phyloP scores from a whole-genome alignment of 768 basidiomycete genomes.

The Phlebiopsis gigantea region DNA sequence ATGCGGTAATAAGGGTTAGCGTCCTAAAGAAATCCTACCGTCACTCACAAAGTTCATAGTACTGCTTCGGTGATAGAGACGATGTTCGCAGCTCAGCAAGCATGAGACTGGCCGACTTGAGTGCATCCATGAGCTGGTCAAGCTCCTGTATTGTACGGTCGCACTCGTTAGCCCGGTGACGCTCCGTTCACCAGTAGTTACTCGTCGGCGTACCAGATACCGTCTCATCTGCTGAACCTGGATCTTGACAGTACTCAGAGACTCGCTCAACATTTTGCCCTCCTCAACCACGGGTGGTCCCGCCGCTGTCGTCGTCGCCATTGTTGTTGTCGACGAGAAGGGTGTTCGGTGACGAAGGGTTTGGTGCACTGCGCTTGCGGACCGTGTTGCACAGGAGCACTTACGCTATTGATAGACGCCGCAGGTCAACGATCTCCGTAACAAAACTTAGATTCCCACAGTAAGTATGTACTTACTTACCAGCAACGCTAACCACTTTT shows the following conservation, averaged over 20 bases:
- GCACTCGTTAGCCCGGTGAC: background rate
- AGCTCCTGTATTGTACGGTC: conserved; percentile 54
- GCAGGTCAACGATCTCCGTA: background rate
- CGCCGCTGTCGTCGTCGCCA: conserved; percentile 14
- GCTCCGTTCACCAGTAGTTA: background rate
- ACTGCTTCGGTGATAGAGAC: conserved; percentile 92
- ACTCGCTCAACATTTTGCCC: conserved; percentile 82
- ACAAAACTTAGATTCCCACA: background rate
- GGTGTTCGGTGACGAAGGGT: background rate
- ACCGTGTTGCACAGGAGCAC: conserved; percentile 6
- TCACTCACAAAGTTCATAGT: conserved; percentile 88
- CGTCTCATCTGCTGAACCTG: conserved; percentile 95
- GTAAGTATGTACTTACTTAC: background rate
- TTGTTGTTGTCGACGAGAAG: conserved; percentile 4
- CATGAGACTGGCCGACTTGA: conserved; percentile 97
- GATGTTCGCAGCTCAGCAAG: conserved; percentile 93
- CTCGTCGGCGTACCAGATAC: conserved; percentile 56
- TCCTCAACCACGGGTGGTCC: conserved; percentile 48
- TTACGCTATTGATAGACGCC: background rate
- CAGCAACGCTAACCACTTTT: background rate
- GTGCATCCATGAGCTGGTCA: conserved; percentile 97
- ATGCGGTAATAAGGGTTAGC: background rate
- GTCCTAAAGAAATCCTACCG: background rate
- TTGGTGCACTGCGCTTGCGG: background rate
- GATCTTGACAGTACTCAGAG: conserved; percentile 80